Evolutionary conservation across 2,329 filamentous ascomycete species (phyloP), one percentile per base, ranked within the genome.

Genomic region (Aspergillus sp.): DNA sequence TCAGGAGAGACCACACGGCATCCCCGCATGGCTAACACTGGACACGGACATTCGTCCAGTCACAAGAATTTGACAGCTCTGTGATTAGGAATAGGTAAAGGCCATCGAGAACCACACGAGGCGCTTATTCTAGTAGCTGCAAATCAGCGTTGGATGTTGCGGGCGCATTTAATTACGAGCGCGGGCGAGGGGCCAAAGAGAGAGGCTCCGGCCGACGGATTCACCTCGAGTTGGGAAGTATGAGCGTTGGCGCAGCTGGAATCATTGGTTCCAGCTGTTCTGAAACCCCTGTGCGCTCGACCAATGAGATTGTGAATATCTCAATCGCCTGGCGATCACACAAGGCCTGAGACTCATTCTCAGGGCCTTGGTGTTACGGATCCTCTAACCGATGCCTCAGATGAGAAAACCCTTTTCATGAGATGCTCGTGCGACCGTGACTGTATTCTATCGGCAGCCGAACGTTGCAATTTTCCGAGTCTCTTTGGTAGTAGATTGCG

Each of bases 101-200:
- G 44, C 59, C 53, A 60, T 61, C 10, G 30, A 51, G 41, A 36
- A 44, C 55, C 54, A 57, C 53, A 60, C 51, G 48, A 56, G 66
- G 68, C 68, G 68, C 70, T 69, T 70, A 67, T 70, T 69, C 69
- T 41, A 30, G 47, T 23, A 27, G 23, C 30, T 55, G 56, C 66
- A 66, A 71, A 70, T 69, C 59, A 70, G 58, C 47, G 58, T 53
- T 13, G 30, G 21, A 25, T 48, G 66, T 65, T 62, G 64, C 64
- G 58, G 54, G 62, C 66, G 65, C 59, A 67, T 58, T 57, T 58
- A 60, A 62, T 62, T 53, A 63, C 54, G 67, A 61, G 58, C 57
- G 63, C 58, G 60, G 62, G 60, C 41, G 39, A 51, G 55, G 57
- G 51, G 55, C 62, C 57, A 59, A 58, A 44, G 32, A 47, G 21